Evolutionary conservation across 176 grass and related monocot genomes (phyloP).

Genomic region (Aegilops umbellulata): DNA sequence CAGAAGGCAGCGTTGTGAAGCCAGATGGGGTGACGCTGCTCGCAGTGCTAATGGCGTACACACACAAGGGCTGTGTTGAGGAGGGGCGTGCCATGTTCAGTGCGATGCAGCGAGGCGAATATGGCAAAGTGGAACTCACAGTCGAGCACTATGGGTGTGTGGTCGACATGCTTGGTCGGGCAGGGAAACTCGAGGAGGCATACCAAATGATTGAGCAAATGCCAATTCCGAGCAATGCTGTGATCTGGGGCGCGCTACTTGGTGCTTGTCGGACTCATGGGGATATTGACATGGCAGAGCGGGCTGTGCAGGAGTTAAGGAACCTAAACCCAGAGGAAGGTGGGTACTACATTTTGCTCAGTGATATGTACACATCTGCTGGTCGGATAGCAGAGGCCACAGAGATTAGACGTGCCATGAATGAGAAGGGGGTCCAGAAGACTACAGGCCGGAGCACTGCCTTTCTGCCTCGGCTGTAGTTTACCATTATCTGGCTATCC

Average conservation of each 20-base stretch:
- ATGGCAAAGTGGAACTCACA: constrained; percentile 28
- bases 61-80: constrained; percentile 46
- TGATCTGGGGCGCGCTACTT: constrained; percentile 54
- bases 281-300: constrained; percentile 50
- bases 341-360: constrained; percentile 59
- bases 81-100: constrained; percentile 41
- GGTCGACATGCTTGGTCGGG: constrained; percentile 59
- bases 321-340: constrained; percentile 44
- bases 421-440: constrained; percentile 31
- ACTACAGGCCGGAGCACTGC: constrained; percentile 38
- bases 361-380: constrained; percentile 40
- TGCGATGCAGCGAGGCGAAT: constrained; percentile 31
- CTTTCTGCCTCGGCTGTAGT: constrained; percentile 5
- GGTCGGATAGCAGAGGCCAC: constrained; percentile 42
- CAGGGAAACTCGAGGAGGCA: constrained; percentile 50
- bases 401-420: constrained; percentile 43
- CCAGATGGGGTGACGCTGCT: constrained; percentile 53
- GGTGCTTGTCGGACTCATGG: constrained; percentile 53
- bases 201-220: constrained; percentile 46
- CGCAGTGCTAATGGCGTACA: constrained; percentile 35
- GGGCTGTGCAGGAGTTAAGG: constrained; percentile 42
- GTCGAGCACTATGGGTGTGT: constrained; percentile 65
- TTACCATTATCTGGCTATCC: neutral
- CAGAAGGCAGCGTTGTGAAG: constrained; percentile 20
- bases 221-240: constrained; percentile 40